A percentile compares a stretch with the other conserved stretches of the same genome.
These are phyloP conservation scores for Colletotrichum liriopes DNA, from an alignment of 2,329 filamentous ascomycete genomes.

Conservation along the genomic window DNA sequence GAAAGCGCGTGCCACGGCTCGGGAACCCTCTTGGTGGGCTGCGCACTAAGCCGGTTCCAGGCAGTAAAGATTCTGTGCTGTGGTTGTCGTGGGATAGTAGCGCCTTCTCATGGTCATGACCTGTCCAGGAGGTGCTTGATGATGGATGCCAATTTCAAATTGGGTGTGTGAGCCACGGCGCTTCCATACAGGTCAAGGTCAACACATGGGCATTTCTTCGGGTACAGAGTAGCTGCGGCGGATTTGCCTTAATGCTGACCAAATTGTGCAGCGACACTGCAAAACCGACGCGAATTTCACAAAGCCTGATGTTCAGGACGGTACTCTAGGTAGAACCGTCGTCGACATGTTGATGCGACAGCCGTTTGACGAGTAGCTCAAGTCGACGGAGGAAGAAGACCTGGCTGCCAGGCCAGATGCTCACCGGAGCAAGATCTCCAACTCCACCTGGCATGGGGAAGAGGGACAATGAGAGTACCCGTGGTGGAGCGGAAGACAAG, in stretches of 20 bases:
- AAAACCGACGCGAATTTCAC: too few relatives aligned
- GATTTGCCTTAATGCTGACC: background rate
- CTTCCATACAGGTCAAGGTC: background rate
- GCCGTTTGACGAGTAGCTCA: background rate
- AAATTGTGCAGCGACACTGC: background rate
- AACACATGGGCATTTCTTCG: too few relatives aligned
- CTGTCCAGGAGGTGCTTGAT: background rate
- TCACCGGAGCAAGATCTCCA: too few relatives aligned
- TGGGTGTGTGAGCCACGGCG: background rate
- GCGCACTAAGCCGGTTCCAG: too few relatives aligned
- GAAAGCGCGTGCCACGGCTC: background rate
- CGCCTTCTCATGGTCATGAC: background rate
- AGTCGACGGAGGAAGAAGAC: background rate
- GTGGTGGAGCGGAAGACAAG: background rate
- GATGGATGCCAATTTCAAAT: background rate
- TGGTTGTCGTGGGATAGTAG: background rate
- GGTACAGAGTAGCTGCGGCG: too few relatives aligned
- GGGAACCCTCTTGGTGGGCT: background rate
- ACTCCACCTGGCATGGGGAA: background rate
- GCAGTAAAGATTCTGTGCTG: too few relatives aligned
- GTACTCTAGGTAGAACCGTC: background rate
- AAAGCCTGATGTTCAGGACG: background rate
- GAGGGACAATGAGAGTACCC: background rate
- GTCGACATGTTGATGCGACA: background rate
- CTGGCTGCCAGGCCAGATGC: background rate